A percentile compares a stretch with the other conserved stretches of the same genome.
Evolutionary conservation across 257 asterid species (phyloP).

Genomic region (Vinca minor): DNA sequence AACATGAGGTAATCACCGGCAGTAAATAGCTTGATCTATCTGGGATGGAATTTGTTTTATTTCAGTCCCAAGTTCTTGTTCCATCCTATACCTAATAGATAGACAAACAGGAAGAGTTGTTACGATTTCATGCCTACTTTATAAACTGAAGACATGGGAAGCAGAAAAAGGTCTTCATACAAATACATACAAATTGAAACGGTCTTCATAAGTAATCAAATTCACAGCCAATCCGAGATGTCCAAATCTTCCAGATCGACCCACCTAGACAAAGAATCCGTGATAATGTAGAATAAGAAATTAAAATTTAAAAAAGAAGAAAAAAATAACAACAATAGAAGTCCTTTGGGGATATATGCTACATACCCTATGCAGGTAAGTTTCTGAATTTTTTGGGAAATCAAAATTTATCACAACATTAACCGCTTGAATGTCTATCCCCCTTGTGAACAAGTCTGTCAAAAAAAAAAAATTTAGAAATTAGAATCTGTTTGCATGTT

Average conservation of each 20-base stretch:
- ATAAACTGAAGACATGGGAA: neutral
- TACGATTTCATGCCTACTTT: too few relatives aligned
- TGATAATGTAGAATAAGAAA: too few relatives aligned
- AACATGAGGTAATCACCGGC: too few relatives aligned
- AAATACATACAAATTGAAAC: constrained; percentile 84
- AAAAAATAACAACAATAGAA: too few relatives aligned
- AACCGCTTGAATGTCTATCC: constrained; percentile 87
- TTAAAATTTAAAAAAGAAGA: too few relatives aligned
- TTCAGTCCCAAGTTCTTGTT: constrained; percentile 88
- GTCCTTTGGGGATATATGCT: constrained; percentile 13
- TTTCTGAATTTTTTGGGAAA: constrained; percentile 75
- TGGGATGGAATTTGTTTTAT: constrained; percentile 91
- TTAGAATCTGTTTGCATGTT: too few relatives aligned
- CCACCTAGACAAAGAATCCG: constrained; percentile 55
- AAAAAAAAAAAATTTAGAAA: too few relatives aligned
- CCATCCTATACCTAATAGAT: constrained; percentile 79
- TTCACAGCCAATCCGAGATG: constrained; percentile 92
- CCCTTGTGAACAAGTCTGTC: constrained; percentile 83
- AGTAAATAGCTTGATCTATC: constrained; percentile 70
- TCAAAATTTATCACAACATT: constrained; percentile 82
- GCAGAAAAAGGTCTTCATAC: too few relatives aligned
- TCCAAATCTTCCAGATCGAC: constrained; percentile 90
- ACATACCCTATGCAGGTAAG: constrained; percentile 79
- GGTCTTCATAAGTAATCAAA: constrained; percentile 76
- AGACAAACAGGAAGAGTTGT: constrained; percentile 4